Evolutionary conservation across 192 early-diverging fungal genomes (phyloP), one percentile per base, ranked within the genome.

Genomic region (Backusella macrospora): DNA sequence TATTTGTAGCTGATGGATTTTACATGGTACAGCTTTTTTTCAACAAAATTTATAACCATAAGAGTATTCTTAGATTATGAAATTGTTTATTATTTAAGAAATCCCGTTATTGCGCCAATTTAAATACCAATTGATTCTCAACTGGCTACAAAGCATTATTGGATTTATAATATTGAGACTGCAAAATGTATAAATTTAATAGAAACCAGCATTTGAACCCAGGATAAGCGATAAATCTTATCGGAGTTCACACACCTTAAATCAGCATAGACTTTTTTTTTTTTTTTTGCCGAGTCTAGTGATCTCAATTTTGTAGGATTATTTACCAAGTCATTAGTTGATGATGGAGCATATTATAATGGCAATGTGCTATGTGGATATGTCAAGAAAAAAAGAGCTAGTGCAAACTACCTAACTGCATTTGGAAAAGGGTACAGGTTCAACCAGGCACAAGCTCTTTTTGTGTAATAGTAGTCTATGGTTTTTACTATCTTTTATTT

Each of bases 401-500:
- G 4, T 59, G 21, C 23, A 59, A 59, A 23, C 4, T 9, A 59
- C 12, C 52, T 59, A 59, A 21, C 52, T 59, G 21, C 26, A 59
- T 59, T 59, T 59, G 52, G 52, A 59, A 26, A 23, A 12, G 52
- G 5, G 52, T 59, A 59, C 52, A 59, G 12, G 52, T 59, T 59
- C 8, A 59, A 59, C 52, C 21, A 59, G n/a, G 18, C 9, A 59
- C 21, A 59, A 59, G 26, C 16, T 23, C 21, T 26, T 23, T 59
- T 59, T 59, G 52, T 59, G 52, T 59, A 59, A 59, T 59, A 59
- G 21, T 59, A 59, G 52, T 23, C 12, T 59, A 59, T 59, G 26
- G 26, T 59, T 26, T 12, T 59, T 59, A 21, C 21, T 26, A 23
- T 59, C 10, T 59, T 26, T 59, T 59, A 3, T 59, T 59, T 59